These are phyloP conservation scores for Fraxinus excelsior DNA, from an alignment of 257 asterid species.

Conservation along the genomic window DNA sequence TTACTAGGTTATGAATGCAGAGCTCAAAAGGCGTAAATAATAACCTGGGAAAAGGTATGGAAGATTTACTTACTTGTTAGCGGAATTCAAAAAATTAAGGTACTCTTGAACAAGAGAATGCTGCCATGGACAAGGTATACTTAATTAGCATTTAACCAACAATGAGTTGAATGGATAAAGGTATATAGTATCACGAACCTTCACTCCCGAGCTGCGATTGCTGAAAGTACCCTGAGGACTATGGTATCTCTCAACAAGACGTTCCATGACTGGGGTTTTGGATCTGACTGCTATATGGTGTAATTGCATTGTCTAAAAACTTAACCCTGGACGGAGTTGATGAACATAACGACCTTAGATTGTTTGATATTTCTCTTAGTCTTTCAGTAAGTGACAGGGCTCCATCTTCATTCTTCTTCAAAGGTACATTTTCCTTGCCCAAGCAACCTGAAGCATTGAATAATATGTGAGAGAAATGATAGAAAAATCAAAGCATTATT, in stretches of 20 bases:
- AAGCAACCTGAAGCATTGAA: slow-evolving; percentile 27
- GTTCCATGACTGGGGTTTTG: slow-evolving; percentile 59
- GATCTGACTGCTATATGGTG: slow-evolving; percentile 38
- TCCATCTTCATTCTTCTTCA: slow-evolving; percentile 27
- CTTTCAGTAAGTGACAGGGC: slow-evolving; percentile 74
- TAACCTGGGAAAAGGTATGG: neutral
- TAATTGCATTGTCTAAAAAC: slow-evolving; percentile 37
- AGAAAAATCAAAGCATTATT: slow-evolving; percentile 3
- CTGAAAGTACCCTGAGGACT: slow-evolving; percentile 58
- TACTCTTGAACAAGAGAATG: slow-evolving; percentile 62
- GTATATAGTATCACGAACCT: slow-evolving; percentile 42
- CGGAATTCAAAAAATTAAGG: slow-evolving; percentile 67
- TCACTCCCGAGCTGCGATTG: slow-evolving; percentile 58
- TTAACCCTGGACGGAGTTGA: slow-evolving; percentile 50
- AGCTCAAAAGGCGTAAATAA: too few relatives aligned
- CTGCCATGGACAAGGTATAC: slow-evolving; percentile 36
- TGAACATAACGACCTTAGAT: slow-evolving; percentile 48
- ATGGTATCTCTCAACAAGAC: slow-evolving; percentile 32
- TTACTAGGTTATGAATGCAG: too few relatives aligned
- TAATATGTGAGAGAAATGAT: slow-evolving; percentile 1
- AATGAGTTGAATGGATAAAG: neutral
- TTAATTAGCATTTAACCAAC: neutral
- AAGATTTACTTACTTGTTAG: slow-evolving; percentile 67
- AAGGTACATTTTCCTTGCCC: slow-evolving; percentile 30
- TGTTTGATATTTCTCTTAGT: slow-evolving; percentile 57